phyloP scores from a whole-genome alignment of 495 filamentous ascomycete species.

The Trichocladium uniseriatum region DNA sequence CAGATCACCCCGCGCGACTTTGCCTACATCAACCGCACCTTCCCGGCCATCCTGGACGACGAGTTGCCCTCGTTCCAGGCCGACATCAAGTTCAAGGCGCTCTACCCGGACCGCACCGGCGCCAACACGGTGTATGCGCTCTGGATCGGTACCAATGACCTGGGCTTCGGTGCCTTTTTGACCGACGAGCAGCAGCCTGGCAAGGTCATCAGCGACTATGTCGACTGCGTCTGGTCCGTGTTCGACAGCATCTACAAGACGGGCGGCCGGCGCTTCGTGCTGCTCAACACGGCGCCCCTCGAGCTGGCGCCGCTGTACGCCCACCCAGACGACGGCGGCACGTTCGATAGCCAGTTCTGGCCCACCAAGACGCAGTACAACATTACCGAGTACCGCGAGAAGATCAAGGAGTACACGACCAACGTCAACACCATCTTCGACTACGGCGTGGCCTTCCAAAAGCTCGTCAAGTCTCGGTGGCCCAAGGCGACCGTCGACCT shows the following conservation, averaged over 20 bases:
- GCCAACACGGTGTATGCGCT: constrained; percentile 60
- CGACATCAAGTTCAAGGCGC: constrained; percentile 42
- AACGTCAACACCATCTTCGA: constrained; percentile 52
- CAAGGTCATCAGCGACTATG: constrained; percentile 51
- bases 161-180: constrained; percentile 54
- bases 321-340: constrained; percentile 39
- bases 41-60: constrained; percentile 56
- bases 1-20: constrained; percentile 47
- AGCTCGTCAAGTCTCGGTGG: constrained; percentile 43
- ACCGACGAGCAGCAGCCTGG: constrained; percentile 49
- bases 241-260: constrained; percentile 52
- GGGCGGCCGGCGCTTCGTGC: constrained; percentile 59
- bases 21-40: constrained; percentile 38
- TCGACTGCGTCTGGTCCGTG: constrained; percentile 52
- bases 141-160: constrained; percentile 75
- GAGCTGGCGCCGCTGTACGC: constrained; percentile 54
- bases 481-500: constrained; percentile 52
- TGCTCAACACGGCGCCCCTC: constrained; percentile 57
- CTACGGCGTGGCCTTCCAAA: constrained; percentile 52
- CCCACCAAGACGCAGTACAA: constrained; percentile 41
- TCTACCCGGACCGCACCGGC: constrained; percentile 42
- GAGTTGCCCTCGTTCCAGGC: constrained; percentile 60
- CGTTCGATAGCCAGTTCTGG: constrained; percentile 48
- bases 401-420: constrained; percentile 54
- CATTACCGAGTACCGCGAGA: constrained; percentile 40